Percentiles rank a stretch among this genome's conserved stretches.
These are phyloP conservation scores for Radiomyces spectabilis DNA, from an alignment of 192 early-diverging fungal species.

Conservation along the genomic window DNA sequence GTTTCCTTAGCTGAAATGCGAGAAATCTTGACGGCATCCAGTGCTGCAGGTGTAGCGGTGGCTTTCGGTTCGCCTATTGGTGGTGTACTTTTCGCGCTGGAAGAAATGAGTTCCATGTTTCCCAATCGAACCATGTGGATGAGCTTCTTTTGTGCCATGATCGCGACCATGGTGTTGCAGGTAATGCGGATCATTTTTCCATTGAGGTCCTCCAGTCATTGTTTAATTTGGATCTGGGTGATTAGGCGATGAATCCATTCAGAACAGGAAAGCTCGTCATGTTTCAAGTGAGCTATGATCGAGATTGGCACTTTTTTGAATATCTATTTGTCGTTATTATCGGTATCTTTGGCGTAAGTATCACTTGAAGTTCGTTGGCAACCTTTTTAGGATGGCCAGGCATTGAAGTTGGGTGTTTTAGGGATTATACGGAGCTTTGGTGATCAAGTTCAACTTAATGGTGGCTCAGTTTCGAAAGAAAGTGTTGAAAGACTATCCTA, in stretches of 20 bases:
- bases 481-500: slow-evolving; percentile 54
- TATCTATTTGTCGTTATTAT: slow-evolving; percentile 72
- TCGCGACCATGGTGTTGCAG: slow-evolving; percentile 86
- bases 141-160: slow-evolving; percentile 94
- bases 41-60: slow-evolving; percentile 94
- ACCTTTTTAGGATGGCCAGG: no score
- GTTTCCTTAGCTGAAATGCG: slow-evolving; percentile 59
- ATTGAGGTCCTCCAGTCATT: not conserved
- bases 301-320: slow-evolving; percentile 95
- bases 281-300: slow-evolving; percentile 90
- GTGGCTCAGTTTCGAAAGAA: slow-evolving; percentile 65
- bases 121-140: slow-evolving; percentile 94
- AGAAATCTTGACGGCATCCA: slow-evolving; percentile 79
- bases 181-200: slow-evolving; percentile 9
- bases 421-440: slow-evolving; percentile 75
- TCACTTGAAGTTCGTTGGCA: no score
- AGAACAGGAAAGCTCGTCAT: slow-evolving; percentile 94
- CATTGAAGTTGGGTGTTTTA: no score
- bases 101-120: slow-evolving; percentile 93
- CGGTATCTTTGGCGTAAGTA: slow-evolving; percentile 69
- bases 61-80: slow-evolving; percentile 97
- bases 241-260: slow-evolving; percentile 82
- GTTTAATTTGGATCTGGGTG: not conserved
- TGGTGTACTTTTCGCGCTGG: slow-evolving; percentile 62
- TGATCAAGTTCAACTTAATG: slow-evolving; percentile 64